Percentiles rank a stretch among this genome's conserved stretches.
Conservation (phyloP, 1,139 yeast species). For the Yarrowia galli region DNA sequence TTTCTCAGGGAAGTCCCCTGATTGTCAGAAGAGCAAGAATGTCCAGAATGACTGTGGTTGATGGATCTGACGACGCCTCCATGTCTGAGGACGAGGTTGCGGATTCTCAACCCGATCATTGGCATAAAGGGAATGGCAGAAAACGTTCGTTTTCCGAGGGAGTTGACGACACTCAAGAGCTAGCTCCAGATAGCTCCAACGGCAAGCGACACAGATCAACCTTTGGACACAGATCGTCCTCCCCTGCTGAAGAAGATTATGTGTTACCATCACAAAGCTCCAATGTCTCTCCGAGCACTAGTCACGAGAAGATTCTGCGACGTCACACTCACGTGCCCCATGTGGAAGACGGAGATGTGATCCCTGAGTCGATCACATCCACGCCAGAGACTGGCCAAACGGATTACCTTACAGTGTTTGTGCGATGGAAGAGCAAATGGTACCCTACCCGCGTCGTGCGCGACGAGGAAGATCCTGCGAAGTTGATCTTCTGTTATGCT, state of each 20-base stretch:
- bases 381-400: background rate
- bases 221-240: background rate
- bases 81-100: constrained; percentile 27
- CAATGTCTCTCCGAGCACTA: background rate
- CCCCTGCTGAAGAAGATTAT: background rate
- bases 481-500: constrained; percentile 1
- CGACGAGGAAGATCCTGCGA: background rate
- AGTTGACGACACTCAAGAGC: background rate
- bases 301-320: constrained; percentile 14
- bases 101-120: constrained; percentile 7
- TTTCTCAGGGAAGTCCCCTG: constrained; percentile 26
- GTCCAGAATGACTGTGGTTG: constrained; percentile 12
- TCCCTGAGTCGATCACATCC: constrained; percentile 22
- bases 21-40: background rate
- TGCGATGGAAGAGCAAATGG: background rate
- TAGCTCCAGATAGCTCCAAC: background rate
- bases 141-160: constrained; percentile 3
- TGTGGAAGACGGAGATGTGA: background rate
- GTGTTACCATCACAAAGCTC: constrained; percentile 4
- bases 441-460: constrained; percentile 8
- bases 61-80: constrained; percentile 9
- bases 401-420: background rate
- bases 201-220: background rate
- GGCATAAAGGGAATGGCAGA: background rate
- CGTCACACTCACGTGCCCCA: constrained; percentile 1